These are phyloP conservation scores for Candida alai DNA, from an alignment of 805 yeast species.

Conservation along the genomic window DNA sequence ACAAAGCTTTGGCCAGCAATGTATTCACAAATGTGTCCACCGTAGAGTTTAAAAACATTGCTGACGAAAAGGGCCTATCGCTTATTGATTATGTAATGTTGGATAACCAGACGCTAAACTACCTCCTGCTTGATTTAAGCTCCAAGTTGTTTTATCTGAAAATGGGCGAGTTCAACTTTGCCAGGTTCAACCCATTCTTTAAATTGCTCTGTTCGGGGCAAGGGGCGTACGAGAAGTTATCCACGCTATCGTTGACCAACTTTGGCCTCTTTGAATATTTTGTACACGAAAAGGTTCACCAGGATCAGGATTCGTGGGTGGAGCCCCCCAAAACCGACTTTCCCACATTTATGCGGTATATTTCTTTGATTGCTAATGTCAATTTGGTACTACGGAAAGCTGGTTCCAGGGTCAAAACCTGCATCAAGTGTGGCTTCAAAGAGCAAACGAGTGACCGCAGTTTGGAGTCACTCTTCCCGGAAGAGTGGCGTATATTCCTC, in stretches of 20 bases:
- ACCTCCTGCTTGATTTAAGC: slow-evolving; percentile 44
- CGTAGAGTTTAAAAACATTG: slow-evolving; percentile 36
- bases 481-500: slow-evolving; percentile 18
- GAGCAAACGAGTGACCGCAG: slow-evolving; percentile 10
- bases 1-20: slow-evolving; percentile 15
- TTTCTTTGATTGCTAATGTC: slow-evolving; percentile 21
- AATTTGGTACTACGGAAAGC: slow-evolving; percentile 23
- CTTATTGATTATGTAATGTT: slow-evolving; percentile 43
- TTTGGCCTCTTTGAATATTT: slow-evolving; percentile 25
- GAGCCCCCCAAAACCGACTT: slow-evolving; percentile 20
- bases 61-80: slow-evolving; percentile 45
- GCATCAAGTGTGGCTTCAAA: slow-evolving; percentile 32
- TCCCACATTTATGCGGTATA: slow-evolving; percentile 12
- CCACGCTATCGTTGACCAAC: slow-evolving; percentile 24
- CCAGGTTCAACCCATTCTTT: slow-evolving; percentile 26
- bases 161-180: slow-evolving; percentile 25
- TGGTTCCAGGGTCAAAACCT: slow-evolving; percentile 20
- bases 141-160: slow-evolving; percentile 39
- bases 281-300: slow-evolving; percentile 14
- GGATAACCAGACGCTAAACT: slow-evolving; percentile 29
- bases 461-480: slow-evolving; percentile 10
- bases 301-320: slow-evolving; percentile 17
- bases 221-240: slow-evolving; percentile 27
- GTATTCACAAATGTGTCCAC: slow-evolving; percentile 39
- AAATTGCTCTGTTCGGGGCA: slow-evolving; percentile 31